Evolutionary conservation across 202 grass and related monocot genomes (phyloP).

Genomic region (Eragrostis tef): DNA sequence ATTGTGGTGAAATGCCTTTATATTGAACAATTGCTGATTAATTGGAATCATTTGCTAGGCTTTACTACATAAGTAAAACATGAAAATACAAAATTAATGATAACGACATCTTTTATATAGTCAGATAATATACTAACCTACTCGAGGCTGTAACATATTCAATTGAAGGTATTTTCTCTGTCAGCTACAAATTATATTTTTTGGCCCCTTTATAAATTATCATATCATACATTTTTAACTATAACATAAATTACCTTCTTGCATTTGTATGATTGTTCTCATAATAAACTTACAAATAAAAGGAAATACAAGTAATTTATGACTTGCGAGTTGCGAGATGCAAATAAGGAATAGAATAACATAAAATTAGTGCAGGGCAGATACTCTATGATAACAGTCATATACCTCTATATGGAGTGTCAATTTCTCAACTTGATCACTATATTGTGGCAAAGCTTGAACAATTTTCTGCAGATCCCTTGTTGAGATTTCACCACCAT

Average conservation of each 20-base stretch:
- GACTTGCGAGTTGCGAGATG: conserved; percentile 13
- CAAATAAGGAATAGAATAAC: conserved; percentile 20
- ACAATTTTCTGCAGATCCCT: conserved; percentile 89
- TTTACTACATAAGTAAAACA: conserved; percentile 14
- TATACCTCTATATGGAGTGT: conserved; percentile 92
- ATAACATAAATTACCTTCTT: conserved; percentile 16
- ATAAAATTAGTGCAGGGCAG: background rate
- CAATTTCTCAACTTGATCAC: conserved; percentile 87
- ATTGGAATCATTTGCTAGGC: conserved; percentile 9
- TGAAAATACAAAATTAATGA: conserved; percentile 9
- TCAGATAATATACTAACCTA: conserved; percentile 9
- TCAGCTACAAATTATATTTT: background rate
- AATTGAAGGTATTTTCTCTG: background rate
- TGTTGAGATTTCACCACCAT: conserved; percentile 91
- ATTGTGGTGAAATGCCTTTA: conserved; percentile 13
- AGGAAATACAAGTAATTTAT: conserved; percentile 17
- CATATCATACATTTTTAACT: background rate
- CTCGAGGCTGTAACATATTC: background rate
- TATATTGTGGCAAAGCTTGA: conserved; percentile 91
- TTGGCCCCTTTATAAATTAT: conserved; percentile 2
- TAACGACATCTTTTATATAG: background rate
- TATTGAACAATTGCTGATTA: conserved; percentile 25
- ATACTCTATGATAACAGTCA: conserved; percentile 20
- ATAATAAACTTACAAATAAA: background rate
- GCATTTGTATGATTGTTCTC: conserved; percentile 1